Conservation (phyloP, 2,329 filamentous ascomycete genomes). For the Monilinia laxa region DNA sequence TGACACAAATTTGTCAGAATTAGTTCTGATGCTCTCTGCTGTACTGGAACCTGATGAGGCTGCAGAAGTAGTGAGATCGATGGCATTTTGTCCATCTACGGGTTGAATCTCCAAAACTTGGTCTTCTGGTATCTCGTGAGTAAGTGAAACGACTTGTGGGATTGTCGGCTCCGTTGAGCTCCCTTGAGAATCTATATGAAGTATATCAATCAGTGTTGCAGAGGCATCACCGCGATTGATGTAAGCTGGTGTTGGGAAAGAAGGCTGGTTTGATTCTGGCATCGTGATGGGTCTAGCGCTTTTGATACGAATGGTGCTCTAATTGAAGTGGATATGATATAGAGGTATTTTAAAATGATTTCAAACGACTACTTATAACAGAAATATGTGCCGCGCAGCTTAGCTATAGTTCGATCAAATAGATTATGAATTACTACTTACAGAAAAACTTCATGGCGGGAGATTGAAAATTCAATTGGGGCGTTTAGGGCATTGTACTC, state of each 20-base stretch:
- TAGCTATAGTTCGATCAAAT: too few species aligned
- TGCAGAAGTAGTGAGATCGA: neutral
- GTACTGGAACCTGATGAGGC: neutral
- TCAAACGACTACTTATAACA: neutral
- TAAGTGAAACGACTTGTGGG: neutral
- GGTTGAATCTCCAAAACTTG: neutral
- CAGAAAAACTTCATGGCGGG: too few species aligned
- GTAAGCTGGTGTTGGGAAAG: constrained; percentile 10
- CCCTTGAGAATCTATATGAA: neutral
- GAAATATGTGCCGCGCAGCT: too few species aligned
- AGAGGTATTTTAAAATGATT: neutral
- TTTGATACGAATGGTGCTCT: neutral
- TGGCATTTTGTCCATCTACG: neutral
- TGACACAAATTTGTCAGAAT: neutral
- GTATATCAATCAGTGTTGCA: neutral
- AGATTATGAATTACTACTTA: too few species aligned
- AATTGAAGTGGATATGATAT: neutral
- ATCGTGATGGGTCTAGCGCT: neutral
- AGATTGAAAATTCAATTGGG: neutral
- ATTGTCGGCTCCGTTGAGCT: neutral
- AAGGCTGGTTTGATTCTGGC: neutral
- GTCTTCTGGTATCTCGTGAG: neutral
- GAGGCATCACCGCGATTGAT: neutral
- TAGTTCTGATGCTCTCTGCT: neutral
- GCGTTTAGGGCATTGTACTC: neutral